phyloP scores from a whole-genome alignment of 2,329 filamentous ascomycete species.

The Rhytidhysteron rufulum region DNA sequence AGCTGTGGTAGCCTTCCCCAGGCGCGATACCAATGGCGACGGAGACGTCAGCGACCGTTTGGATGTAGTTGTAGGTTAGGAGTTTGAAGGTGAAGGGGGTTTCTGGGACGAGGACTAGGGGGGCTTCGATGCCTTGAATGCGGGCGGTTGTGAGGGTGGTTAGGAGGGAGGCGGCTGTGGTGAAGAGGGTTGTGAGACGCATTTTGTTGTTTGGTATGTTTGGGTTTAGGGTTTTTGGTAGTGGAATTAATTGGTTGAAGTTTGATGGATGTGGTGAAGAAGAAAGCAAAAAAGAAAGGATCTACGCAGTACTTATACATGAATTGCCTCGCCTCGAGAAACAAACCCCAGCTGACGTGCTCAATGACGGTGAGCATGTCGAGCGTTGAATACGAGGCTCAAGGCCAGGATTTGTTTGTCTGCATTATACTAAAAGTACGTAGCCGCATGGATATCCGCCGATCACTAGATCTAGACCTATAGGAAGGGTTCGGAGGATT shows the following conservation, averaged over 20 bases:
- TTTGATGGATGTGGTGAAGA: neutral
- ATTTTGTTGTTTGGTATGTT: constrained; percentile 6
- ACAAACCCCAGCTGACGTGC: too few relatives aligned
- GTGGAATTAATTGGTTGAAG: neutral
- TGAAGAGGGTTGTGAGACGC: constrained; percentile 14
- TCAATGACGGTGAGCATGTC: too few relatives aligned
- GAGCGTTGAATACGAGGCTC: too few relatives aligned
- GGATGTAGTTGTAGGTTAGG: constrained; percentile 42
- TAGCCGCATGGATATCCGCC: too few relatives aligned
- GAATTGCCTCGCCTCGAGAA: too few relatives aligned
- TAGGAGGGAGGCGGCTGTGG: constrained; percentile 12
- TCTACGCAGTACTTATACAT: too few relatives aligned
- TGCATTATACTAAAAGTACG: too few relatives aligned
- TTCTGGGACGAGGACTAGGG: constrained; percentile 39
- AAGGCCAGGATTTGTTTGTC: too few relatives aligned
- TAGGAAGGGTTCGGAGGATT: too few relatives aligned
- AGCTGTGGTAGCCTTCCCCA: constrained; percentile 17
- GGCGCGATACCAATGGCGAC: constrained; percentile 41
- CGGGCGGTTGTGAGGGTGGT: constrained; percentile 30
- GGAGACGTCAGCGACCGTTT: constrained; percentile 43
- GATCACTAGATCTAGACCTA: too few relatives aligned
- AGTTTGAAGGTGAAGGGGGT: constrained; percentile 37
- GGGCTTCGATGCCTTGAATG: constrained; percentile 44
- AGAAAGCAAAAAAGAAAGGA: too few relatives aligned
- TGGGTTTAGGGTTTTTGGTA: neutral